Base-by-base conservation (phyloP, 2,329 filamentous ascomycete species). In the Aspergillus ochraceoroseus region DNA sequence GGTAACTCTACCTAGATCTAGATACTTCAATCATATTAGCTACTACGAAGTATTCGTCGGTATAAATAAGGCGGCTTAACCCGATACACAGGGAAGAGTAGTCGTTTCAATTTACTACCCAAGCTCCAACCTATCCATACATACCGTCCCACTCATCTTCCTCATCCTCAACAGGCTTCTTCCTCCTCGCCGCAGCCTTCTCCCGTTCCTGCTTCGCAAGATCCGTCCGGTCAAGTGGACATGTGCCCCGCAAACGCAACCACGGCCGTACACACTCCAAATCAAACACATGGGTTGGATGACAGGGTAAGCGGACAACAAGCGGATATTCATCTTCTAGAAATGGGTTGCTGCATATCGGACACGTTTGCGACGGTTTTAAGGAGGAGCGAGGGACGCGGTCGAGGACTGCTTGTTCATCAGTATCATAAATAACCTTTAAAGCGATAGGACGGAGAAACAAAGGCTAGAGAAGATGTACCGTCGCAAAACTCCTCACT, bases 211-310 rank as follows among this genome's bases (percentile, higher is more conserved):
- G 70, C 64, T 79, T 78, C 12, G 75, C 64, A 43, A 82, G 66
- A 56, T 76, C 73, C 55, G 73, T 70, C 35, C 79, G 70, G 56
- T 82, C 78, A 32, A 82, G 65, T 12, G 79, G 79, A 62, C 79
- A 83, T 13, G 78, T 82, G 6, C 76, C 75, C 47, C 80, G 76
- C 40, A 82, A 65, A 49, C 80, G 73, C 47, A 83, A 61, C 79
- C 79, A 83, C 0, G 79, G 79, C 43, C 72, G 64, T 46, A 83
- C 77, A 59, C 79, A 83, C 52, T 82, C 79, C 17, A 82, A 59
- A 61, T 83, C 79, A 59, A 82, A 82, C 13, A 77, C 54, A 57
- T 83, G 79, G 25, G 73, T 73, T 11, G 73, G 67, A 56, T 82
- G 76, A 49, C 79, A 83, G 7, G 79, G 76, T 20, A 83, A 58